These are phyloP conservation scores for Schizophyllum commune DNA, from an alignment of 1,284 basidiomycete genomes.

Conservation along the genomic window DNA sequence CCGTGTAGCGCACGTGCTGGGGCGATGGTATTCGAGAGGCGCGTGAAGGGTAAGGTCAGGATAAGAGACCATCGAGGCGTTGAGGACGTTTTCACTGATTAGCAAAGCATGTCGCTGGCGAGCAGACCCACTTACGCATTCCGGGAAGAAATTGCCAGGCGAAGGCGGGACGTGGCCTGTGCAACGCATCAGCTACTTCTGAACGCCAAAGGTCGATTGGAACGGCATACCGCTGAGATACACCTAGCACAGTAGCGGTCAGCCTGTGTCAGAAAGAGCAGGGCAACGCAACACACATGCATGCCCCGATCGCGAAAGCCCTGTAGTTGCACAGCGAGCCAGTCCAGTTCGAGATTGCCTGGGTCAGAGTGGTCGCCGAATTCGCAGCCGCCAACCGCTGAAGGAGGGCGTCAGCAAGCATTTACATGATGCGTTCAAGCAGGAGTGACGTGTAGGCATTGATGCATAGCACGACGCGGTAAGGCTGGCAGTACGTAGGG, in stretches of 20 bases:
- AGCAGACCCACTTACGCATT: constrained; percentile 55
- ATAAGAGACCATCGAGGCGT: neutral
- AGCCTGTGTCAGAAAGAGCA: neutral
- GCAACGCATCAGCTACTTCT: too few relatives aligned
- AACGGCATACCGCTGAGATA: neutral
- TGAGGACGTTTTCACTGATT: too few relatives aligned
- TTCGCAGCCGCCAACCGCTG: constrained; percentile 65
- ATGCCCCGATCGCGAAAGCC: constrained; percentile 67
- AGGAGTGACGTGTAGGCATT: neutral
- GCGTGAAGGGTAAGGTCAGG: neutral
- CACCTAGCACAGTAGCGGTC: neutral
- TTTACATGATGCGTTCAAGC: neutral
- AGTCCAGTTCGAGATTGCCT: constrained; percentile 81
- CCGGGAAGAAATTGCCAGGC: constrained; percentile 74
- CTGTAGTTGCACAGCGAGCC: constrained; percentile 83
- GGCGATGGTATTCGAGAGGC: neutral
- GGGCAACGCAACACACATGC: constrained; percentile 43
- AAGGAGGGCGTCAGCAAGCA: neutral
- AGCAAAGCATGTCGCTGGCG: too few relatives aligned
- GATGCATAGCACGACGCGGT: too few relatives aligned
- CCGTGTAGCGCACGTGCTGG: constrained; percentile 76
- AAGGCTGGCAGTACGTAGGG: neutral
- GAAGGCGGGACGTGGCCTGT: constrained; percentile 75
- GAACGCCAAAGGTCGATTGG: too few relatives aligned
- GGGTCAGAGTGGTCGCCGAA: constrained; percentile 59